Evolutionary conservation across 2,329 filamentous ascomycete species (phyloP), one percentile per base, ranked within the genome.

Genomic region (Neonectria coccinea): DNA sequence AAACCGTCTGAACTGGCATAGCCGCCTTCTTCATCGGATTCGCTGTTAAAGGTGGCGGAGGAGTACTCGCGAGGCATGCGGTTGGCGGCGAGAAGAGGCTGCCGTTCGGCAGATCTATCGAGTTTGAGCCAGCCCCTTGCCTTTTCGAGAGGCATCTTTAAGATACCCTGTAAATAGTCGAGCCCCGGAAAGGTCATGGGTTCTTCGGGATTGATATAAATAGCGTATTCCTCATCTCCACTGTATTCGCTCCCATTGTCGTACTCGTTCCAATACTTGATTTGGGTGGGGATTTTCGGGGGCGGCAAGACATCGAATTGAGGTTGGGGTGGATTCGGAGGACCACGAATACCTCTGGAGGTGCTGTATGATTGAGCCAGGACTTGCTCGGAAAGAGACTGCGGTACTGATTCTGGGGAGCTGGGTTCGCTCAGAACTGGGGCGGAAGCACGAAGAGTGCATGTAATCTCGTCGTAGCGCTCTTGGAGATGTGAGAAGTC

Each of bases 221-320:
- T 89, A 48, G 88, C 85, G 76, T 93, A 96, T 31, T 85, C 86
- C 47, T 69, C 69, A 41, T 88, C 84, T 14, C 84, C 88, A 54
- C 84, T 86, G 2, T 79, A 81, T 59, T 94, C 91, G 75, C 92
- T 93, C 9, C 91, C 92, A 75, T 94, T 81, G 70, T 97, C 93
- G 77, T 95, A 96, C 77, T 97, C 93, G 77, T 92, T 95, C 92
- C 93, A 97, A 75, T 95, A 96, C 50, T 82, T 81, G 16, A 79
- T 72, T 55, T 76, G 75, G 8, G 76, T 70, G 8, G 71, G 58
- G 39, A 71, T 65, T 14, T 70, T 62, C 5, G 77, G 69, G 10
- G 76, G 74, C 3, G 78, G 77, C 3, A 79, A 68, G 18, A 72
- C 69, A 5, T 77, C 73, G 59, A 79, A 79, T 33, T 66, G 66